Base-by-base conservation (phyloP, 2,329 filamentous ascomycete genomes). In the Dothidotthia symphoricarpi region DNA sequence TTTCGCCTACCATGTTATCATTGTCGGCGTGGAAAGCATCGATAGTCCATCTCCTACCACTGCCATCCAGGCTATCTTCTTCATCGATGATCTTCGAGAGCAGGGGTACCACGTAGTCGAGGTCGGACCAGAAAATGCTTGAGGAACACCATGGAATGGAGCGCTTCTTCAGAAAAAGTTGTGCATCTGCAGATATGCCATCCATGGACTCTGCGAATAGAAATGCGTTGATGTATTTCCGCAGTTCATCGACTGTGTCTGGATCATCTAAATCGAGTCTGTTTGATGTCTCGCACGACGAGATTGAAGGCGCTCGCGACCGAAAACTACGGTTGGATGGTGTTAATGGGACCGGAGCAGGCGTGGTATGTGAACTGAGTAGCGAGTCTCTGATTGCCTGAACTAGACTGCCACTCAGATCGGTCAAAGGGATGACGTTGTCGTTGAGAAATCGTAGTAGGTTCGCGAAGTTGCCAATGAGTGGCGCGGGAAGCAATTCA, bases 1-100 rank as follows among this genome's bases (percentile, higher is more conserved):
- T 59, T 16, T 53, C 43, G n/a, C 60, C 59, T 5, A 61, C 49
- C 47, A 63, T 47, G 11, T 56, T 30, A 31, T 63, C 60, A 3
- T 36, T 28, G 29, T 59, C 51, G 7, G 57, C 60, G 29, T 62
- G 57, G 24, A 61, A 62, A 12, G 47, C 44, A 36, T 62, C 53
- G 17, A 63, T 41, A 1, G 19, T 34, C 51, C 57, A 60, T 17
- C 37, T 39, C 27, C 45, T 48, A 7, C 24, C 40, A 12, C 28
- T 24, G 3, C 31, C 41, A 8, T 36, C 26, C 10, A 35, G 10
- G 13, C 30, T 19, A 16, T 34, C 32, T 10, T 53, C 47, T 26
- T 51, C 47, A 3, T 37, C 27, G 26, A 58, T 48, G 13, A 48
- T 46, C 13, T 47, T 54, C 6, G 47, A 54, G 2, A 62, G 35